A percentile compares a stretch with the other conserved stretches of the same genome.
These are phyloP conservation scores for Naegleria gruberi DNA, from an alignment of 208 protist species.

Conservation along the genomic window DNA sequence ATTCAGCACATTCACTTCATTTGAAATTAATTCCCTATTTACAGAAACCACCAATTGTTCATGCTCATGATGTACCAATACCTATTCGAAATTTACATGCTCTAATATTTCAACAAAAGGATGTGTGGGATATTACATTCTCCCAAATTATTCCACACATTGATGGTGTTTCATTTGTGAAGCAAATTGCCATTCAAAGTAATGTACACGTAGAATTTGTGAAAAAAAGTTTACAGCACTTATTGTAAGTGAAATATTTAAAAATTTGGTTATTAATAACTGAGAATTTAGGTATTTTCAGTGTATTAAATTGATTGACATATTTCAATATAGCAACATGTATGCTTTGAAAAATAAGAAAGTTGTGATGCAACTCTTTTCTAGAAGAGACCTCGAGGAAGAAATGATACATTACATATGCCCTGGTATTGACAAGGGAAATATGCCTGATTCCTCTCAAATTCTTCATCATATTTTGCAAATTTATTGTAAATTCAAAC, in stretches of 20 bases:
- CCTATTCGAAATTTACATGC: neutral
- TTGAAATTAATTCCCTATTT: neutral
- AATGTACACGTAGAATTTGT: slow-evolving; percentile 9
- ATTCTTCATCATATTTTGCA: neutral
- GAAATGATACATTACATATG: neutral
- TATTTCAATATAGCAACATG: slow-evolving; percentile 17
- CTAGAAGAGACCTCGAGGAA: neutral
- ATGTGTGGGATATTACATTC: neutral
- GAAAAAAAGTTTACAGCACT: neutral
- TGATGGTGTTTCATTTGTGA: neutral
- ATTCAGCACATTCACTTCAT: neutral
- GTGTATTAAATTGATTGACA: neutral
- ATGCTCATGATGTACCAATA: neutral
- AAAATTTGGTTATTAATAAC: neutral
- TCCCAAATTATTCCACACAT: neutral
- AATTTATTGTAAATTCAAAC: slow-evolving; percentile 3
- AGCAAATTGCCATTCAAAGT: neutral
- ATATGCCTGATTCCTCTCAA: neutral
- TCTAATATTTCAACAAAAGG: neutral
- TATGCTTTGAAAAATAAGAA: neutral
- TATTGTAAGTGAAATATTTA: neutral
- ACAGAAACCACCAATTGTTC: neutral
- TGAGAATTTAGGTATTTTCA: neutral
- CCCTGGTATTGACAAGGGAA: neutral
- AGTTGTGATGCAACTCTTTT: neutral